These are phyloP conservation scores for Candida ovalis DNA, from an alignment of 805 yeast genomes.

Conservation along the genomic window DNA sequence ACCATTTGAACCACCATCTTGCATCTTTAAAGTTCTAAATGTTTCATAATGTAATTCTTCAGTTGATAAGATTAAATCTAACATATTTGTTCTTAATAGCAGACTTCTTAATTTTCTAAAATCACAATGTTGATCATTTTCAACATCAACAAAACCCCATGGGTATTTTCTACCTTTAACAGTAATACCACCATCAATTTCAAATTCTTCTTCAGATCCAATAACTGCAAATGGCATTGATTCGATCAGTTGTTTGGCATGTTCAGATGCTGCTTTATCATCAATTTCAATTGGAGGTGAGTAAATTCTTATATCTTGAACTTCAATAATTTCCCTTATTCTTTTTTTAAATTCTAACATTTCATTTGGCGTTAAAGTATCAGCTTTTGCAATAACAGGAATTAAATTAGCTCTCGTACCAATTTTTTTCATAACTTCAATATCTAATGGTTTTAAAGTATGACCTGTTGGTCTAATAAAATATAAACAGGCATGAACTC, in stretches of 20 bases:
- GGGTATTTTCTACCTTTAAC: slow-evolving; percentile 83
- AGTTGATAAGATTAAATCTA: slow-evolving; percentile 76
- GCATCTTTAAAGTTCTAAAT: slow-evolving; percentile 70
- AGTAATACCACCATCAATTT: slow-evolving; percentile 52
- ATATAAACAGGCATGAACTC: slow-evolving; percentile 89
- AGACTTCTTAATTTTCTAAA: slow-evolving; percentile 77
- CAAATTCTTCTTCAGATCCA: slow-evolving; percentile 71
- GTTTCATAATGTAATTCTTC: slow-evolving; percentile 79
- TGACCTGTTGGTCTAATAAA: slow-evolving; percentile 92
- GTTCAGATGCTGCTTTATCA: slow-evolving; percentile 74
- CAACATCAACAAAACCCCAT: slow-evolving; percentile 89
- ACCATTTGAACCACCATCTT: slow-evolving; percentile 26
- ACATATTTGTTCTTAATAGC: slow-evolving; percentile 75
- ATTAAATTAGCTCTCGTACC: slow-evolving; percentile 79
- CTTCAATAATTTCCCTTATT: slow-evolving; percentile 77
- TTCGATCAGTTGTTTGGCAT: slow-evolving; percentile 74
- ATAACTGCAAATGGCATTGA: slow-evolving; percentile 85
- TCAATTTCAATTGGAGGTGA: slow-evolving; percentile 79
- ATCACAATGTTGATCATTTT: slow-evolving; percentile 82
- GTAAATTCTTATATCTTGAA: slow-evolving; percentile 77
- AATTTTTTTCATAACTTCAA: slow-evolving; percentile 81
- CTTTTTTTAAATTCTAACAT: slow-evolving; percentile 65
- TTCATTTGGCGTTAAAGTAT: slow-evolving; percentile 71
- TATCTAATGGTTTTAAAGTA: slow-evolving; percentile 80
- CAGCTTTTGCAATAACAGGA: slow-evolving; percentile 88